Evolutionary conservation across 331 rosid genomes (phyloP).

Genomic region (Malus hybrid): DNA sequence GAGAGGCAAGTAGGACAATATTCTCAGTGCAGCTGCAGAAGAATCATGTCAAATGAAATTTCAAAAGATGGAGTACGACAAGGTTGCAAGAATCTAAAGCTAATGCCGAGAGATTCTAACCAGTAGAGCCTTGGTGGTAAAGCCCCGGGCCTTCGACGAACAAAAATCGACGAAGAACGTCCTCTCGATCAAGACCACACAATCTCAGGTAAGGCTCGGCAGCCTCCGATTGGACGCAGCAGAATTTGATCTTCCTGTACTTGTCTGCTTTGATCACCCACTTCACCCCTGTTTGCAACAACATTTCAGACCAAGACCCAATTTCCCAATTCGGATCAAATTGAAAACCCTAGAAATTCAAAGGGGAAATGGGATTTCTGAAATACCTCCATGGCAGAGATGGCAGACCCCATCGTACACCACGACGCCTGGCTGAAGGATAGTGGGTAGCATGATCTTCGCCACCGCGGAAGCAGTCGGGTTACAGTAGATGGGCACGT

Average conservation of each 20-base stretch:
- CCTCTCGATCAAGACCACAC: constrained; percentile 70
- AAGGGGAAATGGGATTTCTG: neutral
- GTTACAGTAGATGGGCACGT: neutral
- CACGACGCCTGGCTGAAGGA: constrained; percentile 75
- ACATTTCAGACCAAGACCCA: neutral
- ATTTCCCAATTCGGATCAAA: neutral
- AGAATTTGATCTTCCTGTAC: constrained; percentile 63
- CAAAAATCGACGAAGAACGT: constrained; percentile 55
- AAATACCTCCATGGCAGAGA: constrained; percentile 68
- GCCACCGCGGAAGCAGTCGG: constrained; percentile 6
- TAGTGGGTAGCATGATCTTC: constrained; percentile 20
- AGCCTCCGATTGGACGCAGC: constrained; percentile 65
- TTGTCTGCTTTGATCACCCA: constrained; percentile 63
- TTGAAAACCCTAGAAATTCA: neutral
- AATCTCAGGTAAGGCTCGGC: constrained; percentile 71
- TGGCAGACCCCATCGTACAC: constrained; percentile 75
- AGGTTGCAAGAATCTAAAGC: neutral
- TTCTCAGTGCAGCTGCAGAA: constrained; percentile 66
- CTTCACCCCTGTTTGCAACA: constrained; percentile 46
- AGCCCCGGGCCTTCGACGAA: constrained; percentile 62
- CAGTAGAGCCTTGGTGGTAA: constrained; percentile 65
- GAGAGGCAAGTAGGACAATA: constrained; percentile 60
- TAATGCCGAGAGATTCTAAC: constrained; percentile 24
- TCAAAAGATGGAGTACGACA: neutral
- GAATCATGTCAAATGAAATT: constrained; percentile 3